Conservation (phyloP, 2,329 filamentous ascomycete species). For the Cladosporium halotolerans region DNA sequence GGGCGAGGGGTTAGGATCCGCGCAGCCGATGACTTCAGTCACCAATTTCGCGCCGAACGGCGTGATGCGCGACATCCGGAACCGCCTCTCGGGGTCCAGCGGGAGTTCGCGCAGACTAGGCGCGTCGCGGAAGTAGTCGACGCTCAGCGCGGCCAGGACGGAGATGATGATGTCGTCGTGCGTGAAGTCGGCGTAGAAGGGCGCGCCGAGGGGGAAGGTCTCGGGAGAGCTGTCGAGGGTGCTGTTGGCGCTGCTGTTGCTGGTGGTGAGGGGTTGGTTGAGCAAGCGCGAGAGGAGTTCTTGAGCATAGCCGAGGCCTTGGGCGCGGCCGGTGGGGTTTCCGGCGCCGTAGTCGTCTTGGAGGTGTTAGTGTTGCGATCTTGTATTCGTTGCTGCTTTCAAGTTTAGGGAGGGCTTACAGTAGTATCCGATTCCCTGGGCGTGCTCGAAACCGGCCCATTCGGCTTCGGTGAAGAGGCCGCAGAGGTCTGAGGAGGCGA, state of each 20-base stretch:
- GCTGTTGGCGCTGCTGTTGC: constrained; percentile 48
- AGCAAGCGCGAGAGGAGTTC: constrained; percentile 47
- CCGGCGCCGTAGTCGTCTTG: constrained; percentile 35
- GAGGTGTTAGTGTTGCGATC: neutral
- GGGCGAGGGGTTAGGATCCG: constrained; percentile 33
- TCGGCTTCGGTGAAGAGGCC: constrained; percentile 49
- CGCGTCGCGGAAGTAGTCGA: constrained; percentile 49
- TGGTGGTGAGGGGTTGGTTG: constrained; percentile 41
- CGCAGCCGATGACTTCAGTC: constrained; percentile 52
- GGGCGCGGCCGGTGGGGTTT: constrained; percentile 46
- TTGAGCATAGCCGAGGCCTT: constrained; percentile 49
- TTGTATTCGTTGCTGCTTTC: neutral
- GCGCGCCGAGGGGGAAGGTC: constrained; percentile 43
- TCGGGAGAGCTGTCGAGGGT: constrained; percentile 41
- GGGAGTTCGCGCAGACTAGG: constrained; percentile 39
- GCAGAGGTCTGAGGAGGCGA: constrained; percentile 49
- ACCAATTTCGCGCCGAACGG: constrained; percentile 51
- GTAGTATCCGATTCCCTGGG: constrained; percentile 48
- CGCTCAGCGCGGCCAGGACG: constrained; percentile 45
- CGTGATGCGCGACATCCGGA: constrained; percentile 46
- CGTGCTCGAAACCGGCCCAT: constrained; percentile 50
- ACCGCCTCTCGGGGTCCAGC: constrained; percentile 40
- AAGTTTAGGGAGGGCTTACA: constrained; percentile 19
- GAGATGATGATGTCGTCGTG: constrained; percentile 50
- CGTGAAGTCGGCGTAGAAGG: constrained; percentile 49